phyloP scores from a whole-genome alignment of 2,329 filamentous ascomycete species.

The Gaeumannomyces tritici region DNA sequence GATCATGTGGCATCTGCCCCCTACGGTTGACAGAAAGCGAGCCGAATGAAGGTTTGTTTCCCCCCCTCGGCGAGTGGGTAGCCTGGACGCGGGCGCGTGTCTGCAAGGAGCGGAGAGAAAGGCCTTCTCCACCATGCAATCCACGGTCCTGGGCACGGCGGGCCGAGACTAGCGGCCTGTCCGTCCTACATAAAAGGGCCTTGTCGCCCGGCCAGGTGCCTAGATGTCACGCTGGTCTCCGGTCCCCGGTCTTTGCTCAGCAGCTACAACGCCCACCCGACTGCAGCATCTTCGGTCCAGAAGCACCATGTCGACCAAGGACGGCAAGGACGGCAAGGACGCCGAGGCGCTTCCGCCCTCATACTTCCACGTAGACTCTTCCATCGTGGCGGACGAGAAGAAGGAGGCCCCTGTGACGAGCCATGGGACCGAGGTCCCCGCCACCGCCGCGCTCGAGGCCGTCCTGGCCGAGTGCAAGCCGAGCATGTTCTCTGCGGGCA shows the following conservation, averaged over 20 bases:
- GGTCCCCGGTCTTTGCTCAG: neutral
- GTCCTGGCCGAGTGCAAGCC: slow-evolving; percentile 24
- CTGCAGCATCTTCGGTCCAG: neutral
- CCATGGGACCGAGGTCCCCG: slow-evolving; percentile 13
- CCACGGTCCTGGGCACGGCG: neutral
- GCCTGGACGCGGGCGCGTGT: neutral
- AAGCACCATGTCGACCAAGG: neutral
- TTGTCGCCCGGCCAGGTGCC: no score
- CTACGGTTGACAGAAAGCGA: neutral
- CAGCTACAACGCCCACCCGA: neutral
- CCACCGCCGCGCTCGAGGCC: slow-evolving; percentile 22
- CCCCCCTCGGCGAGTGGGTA: no score
- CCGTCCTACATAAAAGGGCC: neutral
- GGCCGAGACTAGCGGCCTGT: neutral
- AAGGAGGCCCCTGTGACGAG: neutral
- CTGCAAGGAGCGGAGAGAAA: neutral
- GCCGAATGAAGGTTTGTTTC: no score
- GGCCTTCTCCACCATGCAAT: no score
- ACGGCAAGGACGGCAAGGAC: neutral
- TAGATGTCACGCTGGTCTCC: neutral
- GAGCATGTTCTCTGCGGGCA: slow-evolving; percentile 20
- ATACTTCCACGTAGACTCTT: neutral
- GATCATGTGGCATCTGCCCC: neutral
- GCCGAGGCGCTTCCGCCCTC: no score
- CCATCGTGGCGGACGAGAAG: neutral